Conservation (phyloP, 176 grass and related monocot genomes). For the Avena atlantica region DNA sequence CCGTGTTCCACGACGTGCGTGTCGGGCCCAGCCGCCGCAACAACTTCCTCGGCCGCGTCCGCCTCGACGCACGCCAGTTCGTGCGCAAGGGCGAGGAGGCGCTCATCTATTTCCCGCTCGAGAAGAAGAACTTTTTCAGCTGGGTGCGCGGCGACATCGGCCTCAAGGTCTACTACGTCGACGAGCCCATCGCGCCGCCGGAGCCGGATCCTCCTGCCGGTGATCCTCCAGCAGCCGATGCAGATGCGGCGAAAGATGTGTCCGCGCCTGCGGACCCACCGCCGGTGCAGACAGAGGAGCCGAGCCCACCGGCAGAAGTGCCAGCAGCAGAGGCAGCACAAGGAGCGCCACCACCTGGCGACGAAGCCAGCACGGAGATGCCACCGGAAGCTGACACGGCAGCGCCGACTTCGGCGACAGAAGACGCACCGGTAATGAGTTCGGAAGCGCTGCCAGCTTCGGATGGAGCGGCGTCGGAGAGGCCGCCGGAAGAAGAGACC, state of each 20-base stretch:
- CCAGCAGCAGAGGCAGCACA: not conserved
- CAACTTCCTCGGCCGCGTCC: slow-evolving; percentile 85
- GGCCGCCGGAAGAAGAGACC: slow-evolving; percentile 31
- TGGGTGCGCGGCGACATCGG: slow-evolving; percentile 87
- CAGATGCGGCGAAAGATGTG: not conserved
- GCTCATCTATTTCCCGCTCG: slow-evolving; percentile 74
- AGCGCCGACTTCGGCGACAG: slow-evolving; percentile 6
- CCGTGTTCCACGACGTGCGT: slow-evolving; percentile 67
- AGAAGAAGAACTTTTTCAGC: slow-evolving; percentile 80
- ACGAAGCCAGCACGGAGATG: slow-evolving; percentile 22
- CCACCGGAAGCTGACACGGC: slow-evolving; percentile 10
- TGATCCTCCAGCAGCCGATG: not conserved
- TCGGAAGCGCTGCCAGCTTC: slow-evolving; percentile 17
- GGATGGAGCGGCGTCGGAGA: slow-evolving; percentile 16
- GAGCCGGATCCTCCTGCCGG: slow-evolving; percentile 27
- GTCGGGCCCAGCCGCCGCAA: slow-evolving; percentile 71
- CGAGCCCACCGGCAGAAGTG: not conserved
- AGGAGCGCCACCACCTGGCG: not conserved
- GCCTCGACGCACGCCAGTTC: slow-evolving; percentile 72
- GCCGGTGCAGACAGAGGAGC: slow-evolving; percentile 32
- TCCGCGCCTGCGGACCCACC: slow-evolving; percentile 23
- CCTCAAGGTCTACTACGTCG: slow-evolving; percentile 79
- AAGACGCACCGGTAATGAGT: slow-evolving; percentile 14
- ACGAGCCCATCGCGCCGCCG: slow-evolving; percentile 49
- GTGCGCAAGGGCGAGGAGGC: slow-evolving; percentile 94